Evolutionary conservation across 164 flowering plant species (phyloP).

Genomic region (Chloranthus sessilifolius): DNA sequence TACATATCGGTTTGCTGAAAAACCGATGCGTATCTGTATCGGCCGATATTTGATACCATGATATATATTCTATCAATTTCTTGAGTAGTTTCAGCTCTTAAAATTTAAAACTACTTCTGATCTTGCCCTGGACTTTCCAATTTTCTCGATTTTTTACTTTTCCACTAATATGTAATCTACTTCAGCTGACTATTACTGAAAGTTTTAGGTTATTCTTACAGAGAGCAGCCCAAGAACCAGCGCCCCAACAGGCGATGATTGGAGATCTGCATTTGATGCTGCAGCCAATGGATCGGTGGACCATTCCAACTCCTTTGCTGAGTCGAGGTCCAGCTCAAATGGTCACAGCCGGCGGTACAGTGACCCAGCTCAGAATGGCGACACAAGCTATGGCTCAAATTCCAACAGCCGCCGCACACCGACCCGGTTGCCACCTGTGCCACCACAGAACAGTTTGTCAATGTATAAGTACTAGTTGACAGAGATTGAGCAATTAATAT

Average conservation of each 20-base stretch:
- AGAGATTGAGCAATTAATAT: conserved; percentile 16
- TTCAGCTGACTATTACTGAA: background rate
- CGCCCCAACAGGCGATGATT: conserved; percentile 71
- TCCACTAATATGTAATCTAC: background rate
- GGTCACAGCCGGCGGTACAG: conserved; percentile 75
- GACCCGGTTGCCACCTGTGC: conserved; percentile 80
- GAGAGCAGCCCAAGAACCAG: conserved; percentile 72
- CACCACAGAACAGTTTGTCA: conserved; percentile 62
- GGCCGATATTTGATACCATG: no score
- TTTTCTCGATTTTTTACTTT: no score
- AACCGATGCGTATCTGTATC: no score
- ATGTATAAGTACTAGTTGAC: conserved; percentile 46
- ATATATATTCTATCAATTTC: no score
- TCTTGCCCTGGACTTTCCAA: no score
- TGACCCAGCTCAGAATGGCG: conserved; percentile 78
- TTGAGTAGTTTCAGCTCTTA: no score
- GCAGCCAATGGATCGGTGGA: conserved; percentile 75
- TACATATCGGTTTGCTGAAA: no score
- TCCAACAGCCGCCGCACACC: conserved; percentile 82
- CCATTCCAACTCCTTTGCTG: conserved; percentile 18
- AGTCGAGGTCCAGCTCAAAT: conserved; percentile 42
- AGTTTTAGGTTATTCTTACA: conserved; percentile 20
- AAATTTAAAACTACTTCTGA: no score
- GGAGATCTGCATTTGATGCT: conserved; percentile 90
- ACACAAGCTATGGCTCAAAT: conserved; percentile 41